These are phyloP conservation scores for Cutaneotrichosporon cavernicola DNA, from an alignment of 1,284 basidiomycete species.

Conservation along the genomic window DNA sequence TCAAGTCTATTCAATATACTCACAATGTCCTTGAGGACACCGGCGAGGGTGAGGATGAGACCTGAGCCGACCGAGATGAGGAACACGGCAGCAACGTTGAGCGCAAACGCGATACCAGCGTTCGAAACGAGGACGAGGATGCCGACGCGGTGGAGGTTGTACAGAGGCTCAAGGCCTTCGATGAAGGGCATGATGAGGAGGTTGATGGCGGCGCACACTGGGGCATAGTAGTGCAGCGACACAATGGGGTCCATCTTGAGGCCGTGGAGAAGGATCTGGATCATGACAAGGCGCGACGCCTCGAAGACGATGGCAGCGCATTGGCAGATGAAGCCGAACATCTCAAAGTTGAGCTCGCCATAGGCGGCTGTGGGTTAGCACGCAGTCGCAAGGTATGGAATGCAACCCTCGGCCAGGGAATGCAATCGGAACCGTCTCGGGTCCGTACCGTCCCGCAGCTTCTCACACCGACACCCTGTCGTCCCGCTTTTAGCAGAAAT, in stretches of 20 bases:
- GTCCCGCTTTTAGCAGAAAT: too few relatives aligned
- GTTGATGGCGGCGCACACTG: constrained; percentile 92
- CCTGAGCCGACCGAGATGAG: constrained; percentile 85
- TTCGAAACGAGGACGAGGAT: constrained; percentile 78
- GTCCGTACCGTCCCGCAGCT: neutral
- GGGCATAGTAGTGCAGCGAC: constrained; percentile 92
- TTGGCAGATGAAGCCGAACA: constrained; percentile 82
- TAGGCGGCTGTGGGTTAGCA: constrained; percentile 21
- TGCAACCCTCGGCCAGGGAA: neutral
- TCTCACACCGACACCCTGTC: too few relatives aligned
- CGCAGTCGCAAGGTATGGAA: neutral
- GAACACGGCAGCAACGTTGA: constrained; percentile 94
- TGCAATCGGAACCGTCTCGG: neutral
- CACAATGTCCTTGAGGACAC: constrained; percentile 78
- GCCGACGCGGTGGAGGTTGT: constrained; percentile 68
- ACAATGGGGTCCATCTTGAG: constrained; percentile 97
- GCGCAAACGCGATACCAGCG: constrained; percentile 76
- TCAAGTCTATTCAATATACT: constrained; percentile 23
- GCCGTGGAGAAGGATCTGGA: constrained; percentile 90
- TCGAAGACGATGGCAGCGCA: constrained; percentile 68
- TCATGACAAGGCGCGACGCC: constrained; percentile 80
- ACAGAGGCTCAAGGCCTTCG: constrained; percentile 86
- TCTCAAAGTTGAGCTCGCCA: constrained; percentile 27
- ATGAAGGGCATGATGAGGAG: constrained; percentile 78
- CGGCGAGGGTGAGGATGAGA: constrained; percentile 86